A percentile compares a stretch with the other conserved stretches of the same genome.
These are phyloP conservation scores for Candida verbasci DNA, from an alignment of 805 yeast species.

Conservation along the genomic window DNA sequence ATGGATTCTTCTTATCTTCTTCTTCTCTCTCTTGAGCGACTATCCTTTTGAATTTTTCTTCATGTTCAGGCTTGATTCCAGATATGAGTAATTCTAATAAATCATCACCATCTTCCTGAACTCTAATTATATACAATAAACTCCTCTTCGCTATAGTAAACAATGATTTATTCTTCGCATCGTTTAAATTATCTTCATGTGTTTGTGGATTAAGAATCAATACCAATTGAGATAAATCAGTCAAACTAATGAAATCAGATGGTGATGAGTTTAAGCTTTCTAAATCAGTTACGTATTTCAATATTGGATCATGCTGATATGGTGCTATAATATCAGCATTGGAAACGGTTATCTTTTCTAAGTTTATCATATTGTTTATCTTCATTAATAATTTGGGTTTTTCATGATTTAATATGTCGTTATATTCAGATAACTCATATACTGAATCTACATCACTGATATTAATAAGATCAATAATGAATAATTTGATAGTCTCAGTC, in stretches of 20 bases:
- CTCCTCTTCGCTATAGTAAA: slow-evolving; percentile 79
- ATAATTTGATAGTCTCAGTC: slow-evolving; percentile 40
- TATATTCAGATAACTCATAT: slow-evolving; percentile 60
- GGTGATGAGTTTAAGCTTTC: slow-evolving; percentile 32
- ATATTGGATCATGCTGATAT: slow-evolving; percentile 50
- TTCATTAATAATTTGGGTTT: slow-evolving; percentile 45
- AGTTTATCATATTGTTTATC: slow-evolving; percentile 42
- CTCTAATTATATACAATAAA: slow-evolving; percentile 74
- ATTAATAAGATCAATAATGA: slow-evolving; percentile 47
- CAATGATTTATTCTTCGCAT: slow-evolving; percentile 54
- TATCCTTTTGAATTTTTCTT: slow-evolving; percentile 54
- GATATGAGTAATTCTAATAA: slow-evolving; percentile 65
- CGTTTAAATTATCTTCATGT: slow-evolving; percentile 44
- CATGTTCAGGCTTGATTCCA: slow-evolving; percentile 67
- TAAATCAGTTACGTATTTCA: slow-evolving; percentile 40
- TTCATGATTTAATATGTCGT: slow-evolving; percentile 53
- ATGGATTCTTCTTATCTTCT: slow-evolving; percentile 37
- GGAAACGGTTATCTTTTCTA: slow-evolving; percentile 40
- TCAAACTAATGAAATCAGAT: slow-evolving; percentile 42
- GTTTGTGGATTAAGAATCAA: slow-evolving; percentile 54
- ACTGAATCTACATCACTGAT: slow-evolving; percentile 54
- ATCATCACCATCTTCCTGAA: slow-evolving; percentile 75
- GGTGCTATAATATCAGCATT: slow-evolving; percentile 44
- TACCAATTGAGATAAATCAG: slow-evolving; percentile 49
- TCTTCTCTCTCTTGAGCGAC: slow-evolving; percentile 42